A percentile compares a stretch with the other conserved stretches of the same genome.
Conservation (phyloP, 169 alveolate genomes). For the Miamiensis avidus region DNA sequence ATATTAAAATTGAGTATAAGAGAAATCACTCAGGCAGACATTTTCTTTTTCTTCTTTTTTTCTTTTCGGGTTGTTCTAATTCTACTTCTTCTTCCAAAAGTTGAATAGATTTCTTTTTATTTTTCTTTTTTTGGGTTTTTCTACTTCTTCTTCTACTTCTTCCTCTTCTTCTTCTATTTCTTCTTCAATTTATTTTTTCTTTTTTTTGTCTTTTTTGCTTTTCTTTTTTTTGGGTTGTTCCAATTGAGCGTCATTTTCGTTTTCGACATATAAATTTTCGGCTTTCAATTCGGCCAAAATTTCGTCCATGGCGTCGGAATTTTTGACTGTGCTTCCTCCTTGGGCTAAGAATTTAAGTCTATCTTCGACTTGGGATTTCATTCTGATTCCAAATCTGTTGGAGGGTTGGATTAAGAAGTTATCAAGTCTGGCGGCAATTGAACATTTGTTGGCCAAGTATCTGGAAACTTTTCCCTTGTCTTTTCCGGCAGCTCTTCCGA, state of each 20-base stretch:
- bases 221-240: conserved; percentile 51
- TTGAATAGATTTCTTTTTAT: conserved; percentile 8
- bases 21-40: not conserved
- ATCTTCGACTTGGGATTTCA: conserved; percentile 94
- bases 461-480: conserved; percentile 97
- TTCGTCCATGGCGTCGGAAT: conserved; percentile 56
- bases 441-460: conserved; percentile 97
- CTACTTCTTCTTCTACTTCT: conserved; percentile 47
- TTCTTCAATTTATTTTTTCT: conserved; percentile 42
- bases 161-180: conserved; percentile 31
- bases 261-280: conserved; percentile 52
- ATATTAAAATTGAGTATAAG: no score
- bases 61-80: conserved; percentile 12
- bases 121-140: conserved; percentile 31
- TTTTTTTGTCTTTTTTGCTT: conserved; percentile 55
- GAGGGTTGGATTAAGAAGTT: conserved; percentile 48
- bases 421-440: conserved; percentile 98
- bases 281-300: conserved; percentile 66
- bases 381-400: conserved; percentile 92
- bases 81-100: conserved; percentile 12
- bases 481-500: conserved; percentile 95
- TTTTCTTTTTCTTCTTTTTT: not conserved
- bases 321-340: conserved; percentile 77
- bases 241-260: no score
- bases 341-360: conserved; percentile 90